A percentile compares a stretch with the other conserved stretches of the same genome.
phyloP scores from a whole-genome alignment of 768 basidiomycete genomes.

The Termitomyces sp. region DNA sequence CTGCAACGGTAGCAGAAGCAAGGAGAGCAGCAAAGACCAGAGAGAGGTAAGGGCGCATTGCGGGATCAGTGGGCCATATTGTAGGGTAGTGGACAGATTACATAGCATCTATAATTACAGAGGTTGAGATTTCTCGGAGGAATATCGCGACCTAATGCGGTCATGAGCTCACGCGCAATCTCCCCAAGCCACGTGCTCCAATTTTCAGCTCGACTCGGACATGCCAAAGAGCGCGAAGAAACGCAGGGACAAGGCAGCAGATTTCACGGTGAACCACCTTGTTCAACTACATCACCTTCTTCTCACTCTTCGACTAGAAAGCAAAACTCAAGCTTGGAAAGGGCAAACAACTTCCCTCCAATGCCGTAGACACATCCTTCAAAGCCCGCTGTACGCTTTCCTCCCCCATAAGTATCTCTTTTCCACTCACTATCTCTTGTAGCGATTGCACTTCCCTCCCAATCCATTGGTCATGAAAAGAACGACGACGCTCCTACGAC shows the following conservation, averaged over 20 bases:
- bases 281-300: neutral
- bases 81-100: neutral
- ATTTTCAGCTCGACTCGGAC: neutral
- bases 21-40: slow-evolving; percentile 7
- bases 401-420: neutral
- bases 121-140: slow-evolving; percentile 14
- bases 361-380: slow-evolving; percentile 95
- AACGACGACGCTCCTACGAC: slow-evolving; percentile 62
- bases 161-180: neutral
- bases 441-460: slow-evolving; percentile 90
- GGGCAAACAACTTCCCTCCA: slow-evolving; percentile 75
- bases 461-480: slow-evolving; percentile 65
- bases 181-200: neutral
- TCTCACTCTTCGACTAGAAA: slow-evolving; percentile 53
- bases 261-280: slow-evolving; percentile 60
- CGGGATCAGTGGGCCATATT: neutral
- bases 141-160: slow-evolving; percentile 11
- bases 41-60: slow-evolving; percentile 8
- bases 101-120: neutral
- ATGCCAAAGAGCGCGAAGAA: slow-evolving; percentile 91
- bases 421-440: neutral
- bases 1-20: slow-evolving; percentile 3
- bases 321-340: slow-evolving; percentile 95
- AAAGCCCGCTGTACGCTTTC: slow-evolving; percentile 79
- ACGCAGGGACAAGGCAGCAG: slow-evolving; percentile 81